Conservation (phyloP, 1,139 yeast species). For the Arxiozyma telluris region DNA sequence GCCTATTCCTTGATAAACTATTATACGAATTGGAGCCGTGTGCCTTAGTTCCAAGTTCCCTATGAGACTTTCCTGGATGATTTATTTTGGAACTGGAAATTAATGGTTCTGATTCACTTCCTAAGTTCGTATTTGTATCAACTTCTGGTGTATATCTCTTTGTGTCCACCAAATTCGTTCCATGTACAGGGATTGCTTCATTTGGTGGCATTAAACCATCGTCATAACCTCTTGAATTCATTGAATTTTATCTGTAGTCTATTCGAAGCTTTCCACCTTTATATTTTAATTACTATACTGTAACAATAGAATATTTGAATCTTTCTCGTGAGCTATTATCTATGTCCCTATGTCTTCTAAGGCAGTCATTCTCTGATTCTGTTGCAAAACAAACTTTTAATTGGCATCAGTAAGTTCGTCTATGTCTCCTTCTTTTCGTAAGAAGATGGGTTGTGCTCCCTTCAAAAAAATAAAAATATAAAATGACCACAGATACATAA, state of each 20-base stretch:
- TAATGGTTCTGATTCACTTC: conserved; percentile 2
- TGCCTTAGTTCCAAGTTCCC: conserved; percentile 3
- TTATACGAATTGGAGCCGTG: neutral
- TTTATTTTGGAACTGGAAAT: neutral
- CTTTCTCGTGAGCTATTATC: too few relatives aligned
- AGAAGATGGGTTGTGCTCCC: too few relatives aligned
- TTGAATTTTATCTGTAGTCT: neutral
- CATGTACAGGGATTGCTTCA: neutral
- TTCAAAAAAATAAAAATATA: too few relatives aligned
- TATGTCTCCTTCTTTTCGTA: too few relatives aligned
- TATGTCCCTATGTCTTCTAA: too few relatives aligned
- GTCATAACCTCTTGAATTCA: neutral
- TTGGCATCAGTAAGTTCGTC: too few relatives aligned
- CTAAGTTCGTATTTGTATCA: neutral
- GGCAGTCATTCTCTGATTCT: too few relatives aligned
- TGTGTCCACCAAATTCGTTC: neutral
- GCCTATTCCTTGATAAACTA: neutral
- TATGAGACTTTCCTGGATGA: conserved; percentile 5
- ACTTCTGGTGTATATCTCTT: neutral
- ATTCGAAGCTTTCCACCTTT: too few relatives aligned
- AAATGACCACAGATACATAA: too few relatives aligned
- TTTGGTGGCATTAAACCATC: neutral
- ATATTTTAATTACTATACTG: too few relatives aligned
- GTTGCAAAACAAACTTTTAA: too few relatives aligned
- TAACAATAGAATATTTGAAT: too few relatives aligned